Evolutionary conservation across 805 yeast species (phyloP).

Genomic region (Kregervanrija pseudodelftensis): DNA sequence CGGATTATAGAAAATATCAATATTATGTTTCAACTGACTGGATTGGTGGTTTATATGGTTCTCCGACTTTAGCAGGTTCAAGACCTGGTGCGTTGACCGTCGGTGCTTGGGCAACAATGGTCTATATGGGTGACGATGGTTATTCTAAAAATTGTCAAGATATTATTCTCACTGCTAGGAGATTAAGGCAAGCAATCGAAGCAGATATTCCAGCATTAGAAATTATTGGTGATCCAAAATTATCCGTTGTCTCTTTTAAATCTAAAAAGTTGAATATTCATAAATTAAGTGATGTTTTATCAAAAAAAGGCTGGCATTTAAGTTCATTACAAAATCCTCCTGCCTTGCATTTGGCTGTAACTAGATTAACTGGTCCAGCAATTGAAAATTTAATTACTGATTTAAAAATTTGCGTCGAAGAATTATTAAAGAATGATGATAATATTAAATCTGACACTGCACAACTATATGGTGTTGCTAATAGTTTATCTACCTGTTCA

Average conservation of each 20-base stretch:
- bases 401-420: conserved; percentile 36
- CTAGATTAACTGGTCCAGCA: conserved; percentile 57
- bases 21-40: conserved; percentile 79
- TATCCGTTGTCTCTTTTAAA: conserved; percentile 76
- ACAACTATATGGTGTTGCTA: conserved; percentile 93
- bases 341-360: conserved; percentile 86
- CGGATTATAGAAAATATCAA: conserved; percentile 66
- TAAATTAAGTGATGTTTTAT: conserved; percentile 65
- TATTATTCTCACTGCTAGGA: conserved; percentile 60
- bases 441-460: conserved; percentile 54
- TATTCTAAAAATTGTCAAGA: conserved; percentile 58
- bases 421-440: conserved; percentile 25
- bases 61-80: conserved; percentile 94
- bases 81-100: conserved; percentile 96
- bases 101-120: conserved; percentile 96
- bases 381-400: conserved; percentile 53
- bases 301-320: conserved; percentile 80
- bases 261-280: conserved; percentile 62
- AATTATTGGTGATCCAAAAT: conserved; percentile 79
- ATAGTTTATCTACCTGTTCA: conserved; percentile 76
- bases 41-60: conserved; percentile 94
- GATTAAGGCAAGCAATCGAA: conserved; percentile 40
- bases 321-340: conserved; percentile 83
- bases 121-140: conserved; percentile 79
- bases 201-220: conserved; percentile 49